Evolutionary conservation across 2,329 filamentous ascomycete species (phyloP), one percentile per base, ranked within the genome.

Genomic region (Hypoxylon sp.): DNA sequence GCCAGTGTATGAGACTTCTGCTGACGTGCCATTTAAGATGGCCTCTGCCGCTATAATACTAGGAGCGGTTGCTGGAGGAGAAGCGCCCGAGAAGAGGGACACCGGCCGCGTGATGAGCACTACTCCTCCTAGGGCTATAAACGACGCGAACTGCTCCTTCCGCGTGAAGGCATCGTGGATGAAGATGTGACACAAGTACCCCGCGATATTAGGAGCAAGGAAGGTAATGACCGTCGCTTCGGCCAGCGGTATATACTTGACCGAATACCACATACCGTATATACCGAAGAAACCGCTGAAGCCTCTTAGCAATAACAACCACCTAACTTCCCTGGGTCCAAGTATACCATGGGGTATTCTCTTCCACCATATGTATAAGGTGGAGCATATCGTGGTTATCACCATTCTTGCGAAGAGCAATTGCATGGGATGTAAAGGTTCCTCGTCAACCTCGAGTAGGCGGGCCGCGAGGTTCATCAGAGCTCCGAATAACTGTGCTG

Each of bases 211-310:
- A 0, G 94, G 94, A 0, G 91, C 88, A 5, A 97, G 84, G 75
- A 97, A 97, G 7, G 93, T 96, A 56, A 97, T 90, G 32, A 97
- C 94, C 0, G 92, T 96, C 1, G 94, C 93, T 76, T 97, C 94
- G 14, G 93, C 91, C 1, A 69, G 53, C 9, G 66, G 61, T 2
- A 97, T 86, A 73, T 96, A 96, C 74, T 92, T 86, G 61, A 85
- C 85, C 9, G 81, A 84, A 68, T 80, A 84, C 83, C 82, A 96
- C 80, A 96, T 87, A 34, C 91, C 91, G 76, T 90, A 94, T 3
- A 96, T 90, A 9, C 92, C 93, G 75, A 93, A 91, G 75, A 85
- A 86, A n/a, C 93, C 94, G 29, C 84, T 84, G 1, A 91, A 76
- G 0, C 92, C 92, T 72, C 94, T 84, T 8, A 87, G 78, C 1